These are phyloP conservation scores for Camellia japonica DNA, from an alignment of 148 eudicot genomes.

Conservation along the genomic window DNA sequence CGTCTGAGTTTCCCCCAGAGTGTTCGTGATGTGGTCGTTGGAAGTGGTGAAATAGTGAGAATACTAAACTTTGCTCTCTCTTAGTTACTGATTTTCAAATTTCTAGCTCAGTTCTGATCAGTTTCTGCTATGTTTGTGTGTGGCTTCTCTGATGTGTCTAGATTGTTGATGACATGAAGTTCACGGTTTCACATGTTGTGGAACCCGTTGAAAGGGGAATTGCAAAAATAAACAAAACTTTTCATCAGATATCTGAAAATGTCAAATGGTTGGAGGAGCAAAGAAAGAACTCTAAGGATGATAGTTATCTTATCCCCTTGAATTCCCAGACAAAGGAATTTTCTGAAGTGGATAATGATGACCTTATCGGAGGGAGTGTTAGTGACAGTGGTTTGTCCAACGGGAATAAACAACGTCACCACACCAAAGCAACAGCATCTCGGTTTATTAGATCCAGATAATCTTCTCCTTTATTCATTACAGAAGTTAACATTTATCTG, in stretches of 20 bases:
- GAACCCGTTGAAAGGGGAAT: constrained; percentile 98
- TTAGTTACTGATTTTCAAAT: not conserved
- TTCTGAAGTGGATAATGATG: constrained; percentile 48
- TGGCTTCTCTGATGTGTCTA: constrained; percentile 24
- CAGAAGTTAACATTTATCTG: not conserved
- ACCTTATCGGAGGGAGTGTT: constrained; percentile 59
- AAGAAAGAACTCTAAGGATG: constrained; percentile 74
- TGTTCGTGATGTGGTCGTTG: constrained; percentile 92
- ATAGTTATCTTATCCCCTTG: constrained; percentile 62
- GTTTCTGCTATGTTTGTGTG: not conserved
- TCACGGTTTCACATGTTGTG: constrained; percentile 88
- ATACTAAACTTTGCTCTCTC: not conserved
- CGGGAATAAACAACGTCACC: constrained; percentile 44
- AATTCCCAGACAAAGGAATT: constrained; percentile 65
- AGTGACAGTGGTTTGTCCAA: constrained; percentile 80
- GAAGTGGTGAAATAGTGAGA: constrained; percentile 96
- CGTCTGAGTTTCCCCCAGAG: constrained; percentile 80
- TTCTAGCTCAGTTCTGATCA: not conserved
- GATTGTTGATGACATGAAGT: constrained; percentile 98
- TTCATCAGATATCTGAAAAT: constrained; percentile 91
- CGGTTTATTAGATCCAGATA: constrained; percentile 39
- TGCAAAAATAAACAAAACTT: constrained; percentile 74
- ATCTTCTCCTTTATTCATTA: constrained; percentile 9
- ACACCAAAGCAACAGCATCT: constrained; percentile 41
- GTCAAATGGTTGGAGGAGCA: constrained; percentile 62